Base-by-base conservation (phyloP, 148 eudicot genomes). In the Camellia japonica region DNA sequence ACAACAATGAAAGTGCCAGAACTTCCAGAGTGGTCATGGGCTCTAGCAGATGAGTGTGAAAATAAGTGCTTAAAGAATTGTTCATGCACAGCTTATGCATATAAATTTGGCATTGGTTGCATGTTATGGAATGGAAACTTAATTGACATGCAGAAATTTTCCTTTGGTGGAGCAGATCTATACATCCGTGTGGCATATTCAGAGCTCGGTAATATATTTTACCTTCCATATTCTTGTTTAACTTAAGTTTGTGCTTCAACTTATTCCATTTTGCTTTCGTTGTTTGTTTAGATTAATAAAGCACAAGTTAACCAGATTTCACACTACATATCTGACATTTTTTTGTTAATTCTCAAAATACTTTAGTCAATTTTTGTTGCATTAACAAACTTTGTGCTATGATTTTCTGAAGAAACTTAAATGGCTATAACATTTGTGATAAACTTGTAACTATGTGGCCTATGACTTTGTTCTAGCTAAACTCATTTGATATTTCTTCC, bases 81-180 rank as follows among this genome's bases (percentile, higher is more conserved):
- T 52, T 82, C 86, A 0, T 88, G 93, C 5, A n/a, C 77, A 75
- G 90, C 87, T 77, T 90, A 82, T 81, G 80, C 89, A 5, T 82
- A 77, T 84, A 7, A 58, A 64, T 8, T 19, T 3, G 85, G 84
- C 63, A 77, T 86, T 14, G 87, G 87, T 12, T 90, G 93, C 46
- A 86, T 88, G 91, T 60, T 30, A 43, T 90, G 91, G 93, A 84
- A 1, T 0, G 78, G 61, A 65, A 83, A 49, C 77, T 65, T 90
- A 46, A 56, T 83, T 30, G 93, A 90, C 68, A 77, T 84, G 42
- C 83, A 86, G 58, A 76, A 85, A 61, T 80, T 80, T 58, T 47
- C 80, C 6, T 20, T 49, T 0, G 46, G 7, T 42, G 89, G 90
- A 18, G 66, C 75, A 9, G 88, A 82, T 78, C 84, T 89, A 43